phyloP scores from a whole-genome alignment of 2,329 filamentous ascomycete genomes.

The Fusarium sublunatum region DNA sequence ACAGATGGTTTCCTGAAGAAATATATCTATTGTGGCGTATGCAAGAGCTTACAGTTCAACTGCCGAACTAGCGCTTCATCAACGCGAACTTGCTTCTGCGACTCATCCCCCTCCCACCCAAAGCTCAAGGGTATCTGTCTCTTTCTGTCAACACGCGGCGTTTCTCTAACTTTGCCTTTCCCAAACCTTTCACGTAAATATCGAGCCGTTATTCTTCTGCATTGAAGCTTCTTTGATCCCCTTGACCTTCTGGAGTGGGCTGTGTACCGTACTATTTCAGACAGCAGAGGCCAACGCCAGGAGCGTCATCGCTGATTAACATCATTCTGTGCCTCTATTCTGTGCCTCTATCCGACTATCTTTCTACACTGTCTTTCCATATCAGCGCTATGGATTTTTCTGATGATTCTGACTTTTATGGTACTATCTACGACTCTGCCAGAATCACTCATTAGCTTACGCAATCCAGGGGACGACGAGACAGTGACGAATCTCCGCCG shows the following conservation, averaged over 20 bases:
- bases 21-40: slow-evolving; percentile 2
- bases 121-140: slow-evolving; percentile 19
- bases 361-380: not conserved
- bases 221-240: not conserved
- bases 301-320: slow-evolving; percentile 12
- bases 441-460: slow-evolving; percentile 19
- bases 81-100: slow-evolving; percentile 41
- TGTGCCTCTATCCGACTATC: not conserved
- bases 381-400: slow-evolving; percentile 51
- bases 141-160: slow-evolving; percentile 33
- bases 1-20: not conserved
- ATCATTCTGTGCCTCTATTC: not conserved
- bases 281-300: not conserved
- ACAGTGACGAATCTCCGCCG: slow-evolving; percentile 60
- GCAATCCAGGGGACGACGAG: slow-evolving; percentile 64
- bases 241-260: not conserved
- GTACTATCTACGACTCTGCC: slow-evolving; percentile 47
- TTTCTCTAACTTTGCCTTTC: not conserved
- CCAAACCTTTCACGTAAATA: not conserved
- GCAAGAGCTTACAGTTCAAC: slow-evolving; percentile 22
- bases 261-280: not conserved
- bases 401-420: slow-evolving; percentile 68
- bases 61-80: slow-evolving; percentile 30
- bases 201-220: not conserved
- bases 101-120: slow-evolving; percentile 20